Evolutionary conservation across 495 filamentous ascomycete genomes (phyloP), one percentile per base, ranked within the genome.

Genomic region (Pyrenula massariospora): DNA sequence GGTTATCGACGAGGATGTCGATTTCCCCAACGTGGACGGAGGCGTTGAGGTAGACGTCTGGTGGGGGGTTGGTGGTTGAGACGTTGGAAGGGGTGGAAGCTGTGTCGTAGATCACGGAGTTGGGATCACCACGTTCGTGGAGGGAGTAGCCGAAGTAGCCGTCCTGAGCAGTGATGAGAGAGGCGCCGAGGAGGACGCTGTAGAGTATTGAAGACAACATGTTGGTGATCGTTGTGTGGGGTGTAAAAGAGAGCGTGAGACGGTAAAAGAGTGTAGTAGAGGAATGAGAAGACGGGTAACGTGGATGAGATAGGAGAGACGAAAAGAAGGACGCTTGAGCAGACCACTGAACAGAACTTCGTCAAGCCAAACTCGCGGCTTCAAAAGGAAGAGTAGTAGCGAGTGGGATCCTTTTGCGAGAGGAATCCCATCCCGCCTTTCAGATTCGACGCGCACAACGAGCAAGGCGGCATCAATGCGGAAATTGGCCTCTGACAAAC

Each of bases 11-110:
- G 31, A 42, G 31, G 31, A 42, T 42, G 31, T 42, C 31, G 31
- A 42, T 42, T 15, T 42, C 31, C 8, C 31, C 31, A 15, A 42
- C 31, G 31, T 42, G 31, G 31, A 42, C 76, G 0, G 68, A 69
- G 2, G 78, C 79, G 61, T 81, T 80, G 50, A 81, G 73, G 59
- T 73, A 81, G 36, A 83, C 76, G 56, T 83, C 79, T 15, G 79
- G 79, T 51, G 69, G 65, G 8, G 69, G 63, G 11, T 63, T 54
- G 15, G 68, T 66, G 10, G 70, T 57, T 25, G 65, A 67, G 20
- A 72, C 69, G 51, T 71, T 72, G 5, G 68, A 56, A 0, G 60
- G 55, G 1, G 79, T 82, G 58, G 70, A 63, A 25, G 70, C 73
- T 0, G 79, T 83, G 24, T 75, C 71, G 64, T 80, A 83, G 42